A percentile compares a stretch with the other conserved stretches of the same genome.
phyloP scores from a whole-genome alignment of 225 moss, liverwort and hornwort genomes.

The Asterella californica region DNA sequence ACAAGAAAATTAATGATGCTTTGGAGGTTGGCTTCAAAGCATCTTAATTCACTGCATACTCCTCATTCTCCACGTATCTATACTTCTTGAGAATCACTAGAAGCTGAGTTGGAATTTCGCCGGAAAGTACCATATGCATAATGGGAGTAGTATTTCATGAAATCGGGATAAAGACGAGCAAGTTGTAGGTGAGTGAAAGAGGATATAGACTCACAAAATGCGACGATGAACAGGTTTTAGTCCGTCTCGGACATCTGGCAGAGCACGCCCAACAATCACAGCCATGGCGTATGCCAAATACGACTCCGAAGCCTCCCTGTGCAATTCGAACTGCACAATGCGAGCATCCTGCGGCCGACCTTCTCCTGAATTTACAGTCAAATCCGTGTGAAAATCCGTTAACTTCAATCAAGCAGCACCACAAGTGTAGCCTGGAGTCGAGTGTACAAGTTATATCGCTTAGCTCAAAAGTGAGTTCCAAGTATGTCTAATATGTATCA shows the following conservation, averaged over 20 bases:
- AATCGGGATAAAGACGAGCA: neutral
- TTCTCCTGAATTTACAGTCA: slow-evolving; percentile 39
- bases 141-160: neutral
- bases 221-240: slow-evolving; percentile 96
- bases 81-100: no score
- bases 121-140: no score
- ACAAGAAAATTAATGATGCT: no score
- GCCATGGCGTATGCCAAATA: slow-evolving; percentile 96
- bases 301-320: slow-evolving; percentile 90
- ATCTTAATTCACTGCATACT: no score
- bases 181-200: neutral
- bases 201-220: slow-evolving; percentile 63
- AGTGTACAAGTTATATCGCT: neutral
- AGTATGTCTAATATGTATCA: neutral
- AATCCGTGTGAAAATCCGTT: no score
- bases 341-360: slow-evolving; percentile 84
- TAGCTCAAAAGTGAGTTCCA: neutral
- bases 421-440: neutral
- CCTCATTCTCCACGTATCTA: no score
- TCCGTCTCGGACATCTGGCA: slow-evolving; percentile 95
- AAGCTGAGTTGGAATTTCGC: no score
- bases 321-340: slow-evolving; percentile 83
- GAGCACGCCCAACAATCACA: slow-evolving; percentile 91
- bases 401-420: neutral
- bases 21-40: no score